A percentile compares a stretch with the other conserved stretches of the same genome.
These are phyloP conservation scores for Stephanodiscus minutulus DNA, from an alignment of 108 stramenopile species.

Conservation along the genomic window DNA sequence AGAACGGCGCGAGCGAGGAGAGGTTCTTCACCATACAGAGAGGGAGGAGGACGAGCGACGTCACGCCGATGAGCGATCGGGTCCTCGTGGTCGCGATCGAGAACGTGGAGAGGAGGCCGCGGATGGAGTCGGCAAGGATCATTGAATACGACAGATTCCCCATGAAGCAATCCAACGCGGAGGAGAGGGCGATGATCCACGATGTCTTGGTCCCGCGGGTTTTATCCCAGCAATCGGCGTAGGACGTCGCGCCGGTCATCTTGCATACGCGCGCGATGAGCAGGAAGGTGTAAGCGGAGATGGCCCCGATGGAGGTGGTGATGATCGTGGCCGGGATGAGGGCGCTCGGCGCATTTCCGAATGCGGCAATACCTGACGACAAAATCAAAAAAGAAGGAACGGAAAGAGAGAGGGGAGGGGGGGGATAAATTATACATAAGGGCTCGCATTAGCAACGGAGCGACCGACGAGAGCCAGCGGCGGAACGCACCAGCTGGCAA, in stretches of 20 bases:
- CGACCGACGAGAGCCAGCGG: background rate
- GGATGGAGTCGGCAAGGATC: slow-evolving; percentile 94
- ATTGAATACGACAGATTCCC: slow-evolving; percentile 92
- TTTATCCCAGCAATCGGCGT: slow-evolving; percentile 92
- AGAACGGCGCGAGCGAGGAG: slow-evolving; percentile 83
- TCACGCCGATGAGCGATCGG: slow-evolving; percentile 67
- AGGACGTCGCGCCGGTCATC: slow-evolving; percentile 80
- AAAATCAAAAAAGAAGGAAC: too few relatives aligned
- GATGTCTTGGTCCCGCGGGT: slow-evolving; percentile 70
- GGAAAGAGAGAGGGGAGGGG: background rate
- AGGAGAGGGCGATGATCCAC: slow-evolving; percentile 85
- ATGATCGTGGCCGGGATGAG: slow-evolving; percentile 84
- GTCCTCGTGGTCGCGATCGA: slow-evolving; percentile 72
- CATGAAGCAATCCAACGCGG: slow-evolving; percentile 85
- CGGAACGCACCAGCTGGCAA: slow-evolving; percentile 79
- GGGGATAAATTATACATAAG: background rate
- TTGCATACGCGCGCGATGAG: slow-evolving; percentile 88
- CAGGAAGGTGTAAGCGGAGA: slow-evolving; percentile 91
- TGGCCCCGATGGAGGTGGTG: slow-evolving; percentile 78
- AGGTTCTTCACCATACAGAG: slow-evolving; percentile 93
- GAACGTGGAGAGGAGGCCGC: slow-evolving; percentile 67
- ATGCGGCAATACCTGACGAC: slow-evolving; percentile 79
- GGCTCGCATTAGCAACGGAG: background rate
- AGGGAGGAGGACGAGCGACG: slow-evolving; percentile 85
- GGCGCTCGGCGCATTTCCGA: slow-evolving; percentile 89